These are phyloP conservation scores for Cyathus striatus DNA, from an alignment of 768 basidiomycete species.

Conservation along the genomic window DNA sequence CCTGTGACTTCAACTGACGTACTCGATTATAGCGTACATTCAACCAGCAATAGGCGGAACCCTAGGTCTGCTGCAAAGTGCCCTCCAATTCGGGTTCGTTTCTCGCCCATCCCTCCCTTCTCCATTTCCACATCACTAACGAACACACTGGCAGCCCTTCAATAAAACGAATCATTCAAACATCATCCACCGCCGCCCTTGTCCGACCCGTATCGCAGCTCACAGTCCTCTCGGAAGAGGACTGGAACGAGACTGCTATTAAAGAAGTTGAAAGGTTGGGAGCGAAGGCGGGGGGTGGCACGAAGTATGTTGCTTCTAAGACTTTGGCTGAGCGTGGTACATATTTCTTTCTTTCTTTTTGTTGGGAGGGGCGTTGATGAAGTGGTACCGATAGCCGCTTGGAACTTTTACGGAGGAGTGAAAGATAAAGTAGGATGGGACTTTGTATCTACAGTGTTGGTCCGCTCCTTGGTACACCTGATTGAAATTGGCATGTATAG, in stretches of 20 bases:
- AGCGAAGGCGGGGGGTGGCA: background rate
- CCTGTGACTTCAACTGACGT: background rate
- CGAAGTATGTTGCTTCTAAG: background rate
- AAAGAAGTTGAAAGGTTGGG: background rate
- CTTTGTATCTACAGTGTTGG: too few relatives aligned
- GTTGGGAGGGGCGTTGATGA: too few relatives aligned
- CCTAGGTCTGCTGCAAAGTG: background rate
- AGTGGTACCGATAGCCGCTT: conserved; percentile 16
- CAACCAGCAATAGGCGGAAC: background rate
- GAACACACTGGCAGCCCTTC: background rate
- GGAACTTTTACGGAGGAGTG: conserved; percentile 32
- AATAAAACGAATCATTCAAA: background rate
- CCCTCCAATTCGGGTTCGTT: background rate
- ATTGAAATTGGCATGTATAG: too few relatives aligned
- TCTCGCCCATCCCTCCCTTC: background rate
- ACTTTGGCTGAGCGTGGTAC: background rate
- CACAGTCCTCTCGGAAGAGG: background rate
- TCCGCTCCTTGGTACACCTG: too few relatives aligned
- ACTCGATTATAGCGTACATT: background rate
- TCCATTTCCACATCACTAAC: too few relatives aligned
- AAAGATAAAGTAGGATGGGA: conserved; percentile 44
- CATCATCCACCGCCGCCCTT: background rate
- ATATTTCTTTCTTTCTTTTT: background rate
- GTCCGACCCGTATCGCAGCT: background rate
- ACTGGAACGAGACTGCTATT: background rate